phyloP scores from a whole-genome alignment of 176 grass and related monocot genomes.

The Musa schizocarpa region DNA sequence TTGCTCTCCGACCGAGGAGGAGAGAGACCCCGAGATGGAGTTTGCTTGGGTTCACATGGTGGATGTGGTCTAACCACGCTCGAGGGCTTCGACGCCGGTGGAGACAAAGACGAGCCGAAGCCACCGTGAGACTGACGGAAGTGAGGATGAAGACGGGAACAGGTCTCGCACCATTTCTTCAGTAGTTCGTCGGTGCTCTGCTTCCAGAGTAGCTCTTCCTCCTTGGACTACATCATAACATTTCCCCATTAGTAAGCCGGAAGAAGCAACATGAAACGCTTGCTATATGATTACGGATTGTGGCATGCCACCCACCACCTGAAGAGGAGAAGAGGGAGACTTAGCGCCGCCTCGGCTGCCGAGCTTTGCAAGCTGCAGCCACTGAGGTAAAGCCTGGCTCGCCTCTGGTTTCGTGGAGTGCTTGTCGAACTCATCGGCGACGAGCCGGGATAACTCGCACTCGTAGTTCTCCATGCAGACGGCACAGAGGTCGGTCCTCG shows the following conservation, averaged over 20 bases:
- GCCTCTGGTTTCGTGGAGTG: slow-evolving; percentile 18
- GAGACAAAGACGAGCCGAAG: neutral
- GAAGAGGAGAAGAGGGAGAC: slow-evolving; percentile 26
- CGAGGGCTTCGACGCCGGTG: slow-evolving; percentile 31
- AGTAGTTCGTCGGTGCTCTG: slow-evolving; percentile 49
- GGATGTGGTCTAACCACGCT: slow-evolving; percentile 19
- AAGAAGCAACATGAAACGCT: neutral
- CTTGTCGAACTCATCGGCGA: slow-evolving; percentile 29
- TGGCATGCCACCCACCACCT: neutral
- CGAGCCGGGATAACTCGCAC: slow-evolving; percentile 45
- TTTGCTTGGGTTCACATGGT: slow-evolving; percentile 25
- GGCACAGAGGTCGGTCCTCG: slow-evolving; percentile 31
- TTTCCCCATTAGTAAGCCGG: neutral
- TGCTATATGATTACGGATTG: too few relatives aligned
- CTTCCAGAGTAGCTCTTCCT: slow-evolving; percentile 53
- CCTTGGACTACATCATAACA: slow-evolving; percentile 39
- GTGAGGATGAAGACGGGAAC: slow-evolving; percentile 33
- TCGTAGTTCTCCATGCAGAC: slow-evolving; percentile 52
- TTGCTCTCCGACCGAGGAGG: slow-evolving; percentile 37
- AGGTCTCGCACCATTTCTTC: slow-evolving; percentile 64
- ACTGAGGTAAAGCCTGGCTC: slow-evolving; percentile 46
- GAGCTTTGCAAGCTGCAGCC: slow-evolving; percentile 29
- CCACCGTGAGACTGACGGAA: neutral
- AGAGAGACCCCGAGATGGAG: slow-evolving; percentile 9
- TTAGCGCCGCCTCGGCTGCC: neutral